These are phyloP conservation scores for Zymoseptoria pseudotritici DNA, from an alignment of 2,329 filamentous ascomycete genomes.

Conservation along the genomic window DNA sequence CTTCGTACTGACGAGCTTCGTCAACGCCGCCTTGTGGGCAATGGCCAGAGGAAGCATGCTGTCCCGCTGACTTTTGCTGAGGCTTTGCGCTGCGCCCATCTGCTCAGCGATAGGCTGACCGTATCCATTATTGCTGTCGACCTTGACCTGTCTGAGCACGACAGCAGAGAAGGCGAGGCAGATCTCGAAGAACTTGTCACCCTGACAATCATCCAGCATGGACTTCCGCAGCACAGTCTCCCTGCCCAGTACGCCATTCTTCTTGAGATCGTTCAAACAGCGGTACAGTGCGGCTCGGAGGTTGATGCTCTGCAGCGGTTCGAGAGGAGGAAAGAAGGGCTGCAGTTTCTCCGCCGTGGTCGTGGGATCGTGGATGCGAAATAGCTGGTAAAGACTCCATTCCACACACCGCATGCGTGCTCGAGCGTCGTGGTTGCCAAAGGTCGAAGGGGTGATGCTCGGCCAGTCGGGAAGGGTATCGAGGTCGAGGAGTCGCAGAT, in stretches of 20 bases:
- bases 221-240: constrained; percentile 81
- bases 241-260: constrained; percentile 71
- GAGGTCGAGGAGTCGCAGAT: constrained; percentile 74
- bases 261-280: constrained; percentile 77
- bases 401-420: constrained; percentile 75
- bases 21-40: constrained; percentile 63
- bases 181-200: constrained; percentile 81
- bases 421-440: constrained; percentile 60
- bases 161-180: constrained; percentile 75
- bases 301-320: constrained; percentile 85
- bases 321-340: constrained; percentile 82
- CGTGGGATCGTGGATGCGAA: constrained; percentile 71
- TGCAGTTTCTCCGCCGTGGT: constrained; percentile 74
- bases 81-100: constrained; percentile 38
- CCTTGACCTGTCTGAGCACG: constrained; percentile 61
- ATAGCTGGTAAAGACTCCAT: constrained; percentile 85
- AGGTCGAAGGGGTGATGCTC: constrained; percentile 59
- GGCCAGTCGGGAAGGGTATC: constrained; percentile 75
- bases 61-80: constrained; percentile 28
- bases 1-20: constrained; percentile 52
- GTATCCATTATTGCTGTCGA: constrained; percentile 40
- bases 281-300: constrained; percentile 77
- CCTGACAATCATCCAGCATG: constrained; percentile 94
- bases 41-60: constrained; percentile 59
- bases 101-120: constrained; percentile 41